phyloP scores from a whole-genome alignment of 164 flowering plant species.

The Stephania yunnanensis region DNA sequence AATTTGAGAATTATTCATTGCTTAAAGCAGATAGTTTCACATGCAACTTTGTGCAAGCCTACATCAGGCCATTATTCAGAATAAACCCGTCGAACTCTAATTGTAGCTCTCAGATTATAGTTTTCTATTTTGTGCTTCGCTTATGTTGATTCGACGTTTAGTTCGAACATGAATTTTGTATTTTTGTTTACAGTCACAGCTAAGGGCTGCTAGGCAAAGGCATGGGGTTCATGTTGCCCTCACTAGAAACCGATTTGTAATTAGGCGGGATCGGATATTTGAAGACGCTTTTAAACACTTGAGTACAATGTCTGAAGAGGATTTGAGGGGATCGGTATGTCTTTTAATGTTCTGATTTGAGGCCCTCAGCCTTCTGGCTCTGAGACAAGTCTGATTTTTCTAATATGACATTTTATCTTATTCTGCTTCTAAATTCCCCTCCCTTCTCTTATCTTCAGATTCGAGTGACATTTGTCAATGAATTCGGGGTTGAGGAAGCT shows the following conservation, averaged over 20 bases:
- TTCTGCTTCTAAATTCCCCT: not conserved
- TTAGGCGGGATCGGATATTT: constrained; percentile 79
- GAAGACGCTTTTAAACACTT: constrained; percentile 93
- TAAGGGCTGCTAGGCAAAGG: constrained; percentile 61
- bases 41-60: not conserved
- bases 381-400: not conserved
- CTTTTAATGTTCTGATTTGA: not conserved
- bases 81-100: not conserved
- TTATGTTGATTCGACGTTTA: too few relatives aligned
- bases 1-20: not conserved
- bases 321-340: constrained; percentile 75
- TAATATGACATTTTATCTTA: not conserved
- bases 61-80: not conserved
- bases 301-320: constrained; percentile 76
- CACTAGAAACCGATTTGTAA: constrained; percentile 64
- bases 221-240: constrained; percentile 51
- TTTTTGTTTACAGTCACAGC: constrained; percentile 52
- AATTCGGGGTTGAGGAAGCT: constrained; percentile 98
- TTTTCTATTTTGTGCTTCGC: too few relatives aligned
- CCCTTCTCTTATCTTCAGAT: constrained; percentile 40
- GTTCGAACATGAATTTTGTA: not conserved
- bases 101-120: too few relatives aligned
- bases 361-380: not conserved
- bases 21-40: not conserved
- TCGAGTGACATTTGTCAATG: constrained; percentile 88